Conservation (phyloP, 2,329 filamentous ascomycete genomes). For the Orbilia brochopaga region DNA sequence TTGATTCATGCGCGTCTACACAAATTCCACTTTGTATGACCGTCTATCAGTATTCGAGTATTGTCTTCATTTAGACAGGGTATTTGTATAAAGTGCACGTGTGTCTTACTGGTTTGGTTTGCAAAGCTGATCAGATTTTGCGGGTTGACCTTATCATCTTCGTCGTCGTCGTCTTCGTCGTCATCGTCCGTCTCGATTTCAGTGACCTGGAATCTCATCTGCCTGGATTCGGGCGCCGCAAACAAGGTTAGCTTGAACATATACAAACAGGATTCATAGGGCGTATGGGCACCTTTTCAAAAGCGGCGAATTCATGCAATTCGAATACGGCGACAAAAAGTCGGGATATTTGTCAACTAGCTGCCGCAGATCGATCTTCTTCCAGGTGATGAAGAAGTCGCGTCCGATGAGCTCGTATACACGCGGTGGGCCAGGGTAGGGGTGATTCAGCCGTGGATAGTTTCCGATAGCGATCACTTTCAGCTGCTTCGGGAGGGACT, state of each 20-base stretch:
- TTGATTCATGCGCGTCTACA: no score
- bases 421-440: not conserved
- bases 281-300: slow-evolving; percentile 11
- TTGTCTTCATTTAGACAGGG: not conserved
- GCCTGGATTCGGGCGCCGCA: no score
- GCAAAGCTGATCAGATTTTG: not conserved
- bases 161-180: no score
- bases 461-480: slow-evolving; percentile 17
- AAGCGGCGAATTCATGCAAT: slow-evolving; percentile 2
- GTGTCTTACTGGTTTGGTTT: not conserved
- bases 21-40: no score
- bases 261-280: not conserved
- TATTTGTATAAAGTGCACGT: not conserved
- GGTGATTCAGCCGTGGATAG: not conserved
- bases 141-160: not conserved
- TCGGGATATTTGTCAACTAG: slow-evolving; percentile 8
- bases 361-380: slow-evolving; percentile 9
- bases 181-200: no score
- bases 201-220: not conserved
- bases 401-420: slow-evolving; percentile 7
- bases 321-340: slow-evolving; percentile 18
- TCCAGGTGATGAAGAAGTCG: slow-evolving; percentile 3
- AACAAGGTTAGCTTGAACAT: not conserved
- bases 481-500: slow-evolving; percentile 9
- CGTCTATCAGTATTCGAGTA: not conserved